Evolutionary conservation across 768 basidiomycete genomes (phyloP), one percentile per base, ranked within the genome.

Genomic region (Neoboletus brunneissimus): DNA sequence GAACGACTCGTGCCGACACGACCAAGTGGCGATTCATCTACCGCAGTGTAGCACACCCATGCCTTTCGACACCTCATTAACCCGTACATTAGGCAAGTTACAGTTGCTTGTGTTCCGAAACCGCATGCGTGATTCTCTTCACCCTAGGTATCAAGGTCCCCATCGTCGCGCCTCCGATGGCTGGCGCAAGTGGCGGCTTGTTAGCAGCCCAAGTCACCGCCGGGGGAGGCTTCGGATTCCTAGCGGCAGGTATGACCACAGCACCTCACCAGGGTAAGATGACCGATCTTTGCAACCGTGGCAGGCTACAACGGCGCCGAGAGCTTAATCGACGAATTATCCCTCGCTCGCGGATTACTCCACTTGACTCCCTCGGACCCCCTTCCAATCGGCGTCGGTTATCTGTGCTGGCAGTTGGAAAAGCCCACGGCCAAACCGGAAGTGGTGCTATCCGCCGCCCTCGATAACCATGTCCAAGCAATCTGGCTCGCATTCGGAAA

Each of bases 401-500:
- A 85, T 67, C 73, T 92, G 25, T 79, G 75, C 15, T 94, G 88
- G 88, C 77, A 78, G 58, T 77, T 92, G 16, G 88, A 92, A 49
- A 72, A 78, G 44, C 66, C 75, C 15, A 67, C 71, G 20, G 68
- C 69, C 7, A 59, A 68, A 41, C 76, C 79, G 7, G 64, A 75
- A 31, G 70, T 76, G 18, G 61, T 84, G 31, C 67, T 91, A 25
- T 69, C 74, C 4, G 66, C 76, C 31, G 80, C 81, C 11, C 76
- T 90, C 48, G 78, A 83, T 49, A 76, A 78, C 53, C 73, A 76
- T 22, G 81, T 89, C 10, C 78, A 77, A 45, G 86, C 87, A 8
- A 71, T 93, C 51, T 93, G 90, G 89, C 76, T 94, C 41, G 76
- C 88, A 0, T 91, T 89, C 65, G 89, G 89, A 1, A 67, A 75